Evolutionary conservation across 2,329 filamentous ascomycete genomes (phyloP).

Genomic region (Penicillium frequentans): DNA sequence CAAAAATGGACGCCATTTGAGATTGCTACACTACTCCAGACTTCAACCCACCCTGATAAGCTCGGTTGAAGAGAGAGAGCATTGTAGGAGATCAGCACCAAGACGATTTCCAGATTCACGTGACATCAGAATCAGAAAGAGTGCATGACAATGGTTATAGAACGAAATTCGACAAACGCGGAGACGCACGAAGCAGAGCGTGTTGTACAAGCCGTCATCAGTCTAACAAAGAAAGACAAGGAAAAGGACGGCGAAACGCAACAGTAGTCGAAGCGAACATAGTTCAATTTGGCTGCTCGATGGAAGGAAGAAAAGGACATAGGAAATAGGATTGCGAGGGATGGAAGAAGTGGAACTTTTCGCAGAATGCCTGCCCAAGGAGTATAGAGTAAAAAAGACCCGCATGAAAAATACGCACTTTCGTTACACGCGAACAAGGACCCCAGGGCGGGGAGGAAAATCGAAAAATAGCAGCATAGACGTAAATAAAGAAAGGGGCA

Average conservation of each 20-base stretch:
- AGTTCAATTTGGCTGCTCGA: slow-evolving; percentile 41
- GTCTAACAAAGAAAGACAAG: slow-evolving; percentile 24
- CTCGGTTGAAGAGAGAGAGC: not conserved
- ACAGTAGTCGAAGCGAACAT: slow-evolving; percentile 36
- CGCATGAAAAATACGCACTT: slow-evolving; percentile 38
- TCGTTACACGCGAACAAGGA: slow-evolving; percentile 39
- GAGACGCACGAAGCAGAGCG: slow-evolving; percentile 20
- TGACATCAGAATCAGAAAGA: not conserved
- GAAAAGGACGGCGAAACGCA: slow-evolving; percentile 27
- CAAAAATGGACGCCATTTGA: not conserved
- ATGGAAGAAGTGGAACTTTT: slow-evolving; percentile 42
- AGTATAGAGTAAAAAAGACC: slow-evolving; percentile 34
- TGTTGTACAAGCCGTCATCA: slow-evolving; percentile 38
- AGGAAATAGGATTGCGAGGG: slow-evolving; percentile 17
- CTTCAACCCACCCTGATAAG: not conserved
- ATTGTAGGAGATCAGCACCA: not conserved
- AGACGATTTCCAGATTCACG: not conserved
- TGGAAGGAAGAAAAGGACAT: slow-evolving; percentile 20
- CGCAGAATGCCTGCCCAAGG: slow-evolving; percentile 47
- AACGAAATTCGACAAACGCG: slow-evolving; percentile 20
- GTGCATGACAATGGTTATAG: slow-evolving; percentile 1
- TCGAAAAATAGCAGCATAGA: slow-evolving; percentile 15
- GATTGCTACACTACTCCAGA: not conserved
- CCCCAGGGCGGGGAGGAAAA: slow-evolving; percentile 26
- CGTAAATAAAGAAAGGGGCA: slow-evolving; percentile 11